Evolutionary conservation across 2,329 filamentous ascomycete genomes (phyloP).

Genomic region (Calonectria henricotiae): DNA sequence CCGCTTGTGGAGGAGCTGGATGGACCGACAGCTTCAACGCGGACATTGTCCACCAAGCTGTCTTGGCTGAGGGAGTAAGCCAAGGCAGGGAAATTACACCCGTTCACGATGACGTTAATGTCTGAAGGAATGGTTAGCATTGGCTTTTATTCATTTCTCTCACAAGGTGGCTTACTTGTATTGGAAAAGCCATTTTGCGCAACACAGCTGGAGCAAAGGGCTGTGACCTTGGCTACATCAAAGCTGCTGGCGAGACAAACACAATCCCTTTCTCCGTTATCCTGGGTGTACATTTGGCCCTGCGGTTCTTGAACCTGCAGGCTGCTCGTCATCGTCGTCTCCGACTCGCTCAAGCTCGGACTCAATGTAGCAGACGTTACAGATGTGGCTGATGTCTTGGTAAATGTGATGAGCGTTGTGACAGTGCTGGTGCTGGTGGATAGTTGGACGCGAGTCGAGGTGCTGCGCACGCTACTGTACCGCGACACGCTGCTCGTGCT

Average conservation of each 20-base stretch:
- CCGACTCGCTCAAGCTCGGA: constrained; percentile 9
- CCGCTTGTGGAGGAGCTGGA: constrained; percentile 33
- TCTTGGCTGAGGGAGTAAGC: constrained; percentile 55
- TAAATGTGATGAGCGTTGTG: constrained; percentile 33
- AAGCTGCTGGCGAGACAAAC: constrained; percentile 62
- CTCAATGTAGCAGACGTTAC: background rate
- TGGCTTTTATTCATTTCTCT: background rate
- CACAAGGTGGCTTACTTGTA: constrained; percentile 53
- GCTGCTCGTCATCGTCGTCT: constrained; percentile 11
- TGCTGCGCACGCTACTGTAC: background rate
- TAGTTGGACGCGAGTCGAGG: constrained; percentile 15
- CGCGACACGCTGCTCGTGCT: constrained; percentile 16
- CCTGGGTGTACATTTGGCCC: constrained; percentile 41
- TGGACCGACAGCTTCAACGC: constrained; percentile 56
- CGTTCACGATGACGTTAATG: constrained; percentile 57
- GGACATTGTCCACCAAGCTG: constrained; percentile 54
- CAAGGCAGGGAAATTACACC: constrained; percentile 56
- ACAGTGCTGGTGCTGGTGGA: constrained; percentile 32
- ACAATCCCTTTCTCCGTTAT: constrained; percentile 56
- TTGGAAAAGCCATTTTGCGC: constrained; percentile 52
- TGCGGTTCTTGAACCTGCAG: constrained; percentile 38
- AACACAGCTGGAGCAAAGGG: constrained; percentile 61
- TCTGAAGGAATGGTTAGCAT: constrained; percentile 48
- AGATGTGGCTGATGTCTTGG: background rate
- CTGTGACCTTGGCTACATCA: constrained; percentile 59